phyloP scores from a whole-genome alignment of 2,329 filamentous ascomycete genomes.

The Blastomyces parvus region DNA sequence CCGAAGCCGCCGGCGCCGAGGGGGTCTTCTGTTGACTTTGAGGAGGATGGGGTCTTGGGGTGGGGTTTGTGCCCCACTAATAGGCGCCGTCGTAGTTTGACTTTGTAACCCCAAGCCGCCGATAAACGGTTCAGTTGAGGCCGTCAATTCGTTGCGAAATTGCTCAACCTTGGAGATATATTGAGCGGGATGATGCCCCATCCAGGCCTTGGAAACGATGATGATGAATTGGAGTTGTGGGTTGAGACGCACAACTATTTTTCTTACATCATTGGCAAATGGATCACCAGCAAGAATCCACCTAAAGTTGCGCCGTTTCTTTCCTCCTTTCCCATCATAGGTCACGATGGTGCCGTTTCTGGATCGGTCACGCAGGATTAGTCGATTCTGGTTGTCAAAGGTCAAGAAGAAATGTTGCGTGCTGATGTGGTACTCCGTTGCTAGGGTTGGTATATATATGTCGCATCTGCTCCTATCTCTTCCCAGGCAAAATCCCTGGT shows the following conservation, averaged over 20 bases:
- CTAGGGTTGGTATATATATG: not conserved
- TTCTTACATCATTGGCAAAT: not conserved
- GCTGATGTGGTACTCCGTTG: not conserved
- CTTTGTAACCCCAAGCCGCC: not conserved
- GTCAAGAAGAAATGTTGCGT: not conserved
- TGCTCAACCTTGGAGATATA: not conserved
- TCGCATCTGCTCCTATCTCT: not conserved
- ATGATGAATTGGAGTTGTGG: not conserved
- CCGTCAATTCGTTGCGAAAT: not conserved
- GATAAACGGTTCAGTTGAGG: not conserved
- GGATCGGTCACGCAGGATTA: slow-evolving; percentile 3
- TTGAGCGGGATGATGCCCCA: not conserved
- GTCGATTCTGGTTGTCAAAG: slow-evolving; percentile 5
- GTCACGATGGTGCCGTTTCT: not conserved
- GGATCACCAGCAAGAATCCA: not conserved
- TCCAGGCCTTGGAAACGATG: not conserved
- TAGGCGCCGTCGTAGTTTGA: not conserved
- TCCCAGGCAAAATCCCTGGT: not conserved
- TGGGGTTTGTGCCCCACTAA: not conserved
- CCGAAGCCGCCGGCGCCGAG: slow-evolving; percentile 1
- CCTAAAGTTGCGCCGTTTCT: not conserved
- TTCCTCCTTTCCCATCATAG: not conserved
- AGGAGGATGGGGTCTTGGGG: not conserved
- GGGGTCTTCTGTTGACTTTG: too few relatives aligned
- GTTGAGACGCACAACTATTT: not conserved